These are phyloP conservation scores for Platismatia glauca DNA, from an alignment of 495 filamentous ascomycete species.

Conservation along the genomic window DNA sequence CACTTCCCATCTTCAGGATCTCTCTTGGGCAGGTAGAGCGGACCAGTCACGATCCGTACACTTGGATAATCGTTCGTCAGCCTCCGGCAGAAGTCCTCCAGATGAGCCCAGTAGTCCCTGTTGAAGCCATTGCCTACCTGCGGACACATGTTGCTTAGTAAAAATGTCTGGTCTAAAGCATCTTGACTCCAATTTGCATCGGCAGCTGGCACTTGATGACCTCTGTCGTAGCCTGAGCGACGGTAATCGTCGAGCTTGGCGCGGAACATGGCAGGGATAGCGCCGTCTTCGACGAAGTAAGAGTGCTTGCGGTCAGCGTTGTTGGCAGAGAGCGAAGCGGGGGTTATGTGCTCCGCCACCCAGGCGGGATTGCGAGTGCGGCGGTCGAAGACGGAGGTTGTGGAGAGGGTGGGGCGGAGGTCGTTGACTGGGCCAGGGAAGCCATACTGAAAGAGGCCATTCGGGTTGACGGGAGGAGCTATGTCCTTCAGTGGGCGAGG, in stretches of 20 bases:
- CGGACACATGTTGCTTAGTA: slow-evolving; percentile 90
- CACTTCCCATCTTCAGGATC: slow-evolving; percentile 80
- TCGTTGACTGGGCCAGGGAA: slow-evolving; percentile 89
- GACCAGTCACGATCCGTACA: slow-evolving; percentile 87
- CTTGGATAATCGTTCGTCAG: slow-evolving; percentile 73
- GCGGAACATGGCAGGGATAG: slow-evolving; percentile 77
- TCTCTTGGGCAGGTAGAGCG: slow-evolving; percentile 77
- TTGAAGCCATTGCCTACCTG: slow-evolving; percentile 98
- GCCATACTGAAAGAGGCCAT: slow-evolving; percentile 90
- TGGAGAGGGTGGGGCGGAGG: slow-evolving; percentile 59
- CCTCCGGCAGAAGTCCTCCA: slow-evolving; percentile 90
- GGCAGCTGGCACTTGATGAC: slow-evolving; percentile 83
- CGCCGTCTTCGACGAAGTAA: slow-evolving; percentile 69
- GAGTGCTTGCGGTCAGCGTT: slow-evolving; percentile 79
- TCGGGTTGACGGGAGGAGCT: slow-evolving; percentile 61
- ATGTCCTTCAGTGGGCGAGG: slow-evolving; percentile 35
- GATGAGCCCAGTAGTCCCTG: slow-evolving; percentile 96
- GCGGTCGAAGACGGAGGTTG: slow-evolving; percentile 83
- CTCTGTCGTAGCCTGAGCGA: slow-evolving; percentile 71
- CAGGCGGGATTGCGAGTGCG: slow-evolving; percentile 86
- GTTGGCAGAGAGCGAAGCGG: slow-evolving; percentile 63
- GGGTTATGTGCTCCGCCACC: slow-evolving; percentile 97
- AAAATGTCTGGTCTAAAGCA: slow-evolving; percentile 92
- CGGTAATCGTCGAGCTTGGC: slow-evolving; percentile 87
- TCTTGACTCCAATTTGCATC: slow-evolving; percentile 92